phyloP scores from a whole-genome alignment of 1,284 basidiomycete genomes.

The Ceratobasidium theobromae region DNA sequence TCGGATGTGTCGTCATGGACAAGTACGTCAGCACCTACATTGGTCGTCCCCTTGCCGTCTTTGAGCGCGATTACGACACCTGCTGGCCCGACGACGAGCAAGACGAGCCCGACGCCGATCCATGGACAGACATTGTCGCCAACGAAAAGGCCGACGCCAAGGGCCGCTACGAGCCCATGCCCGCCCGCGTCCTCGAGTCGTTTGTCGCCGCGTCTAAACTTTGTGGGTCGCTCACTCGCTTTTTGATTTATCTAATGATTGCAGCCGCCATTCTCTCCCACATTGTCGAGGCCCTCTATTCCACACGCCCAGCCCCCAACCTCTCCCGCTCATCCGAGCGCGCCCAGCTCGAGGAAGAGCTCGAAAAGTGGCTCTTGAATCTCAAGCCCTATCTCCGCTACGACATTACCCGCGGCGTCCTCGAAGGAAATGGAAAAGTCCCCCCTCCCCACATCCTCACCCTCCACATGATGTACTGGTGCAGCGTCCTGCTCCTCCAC shows the following conservation, averaged over 20 bases:
- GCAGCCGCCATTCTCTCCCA: constrained; percentile 63
- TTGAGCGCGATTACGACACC: constrained; percentile 79
- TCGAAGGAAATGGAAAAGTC: constrained; percentile 34
- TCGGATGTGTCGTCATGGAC: constrained; percentile 76
- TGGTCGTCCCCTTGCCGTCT: constrained; percentile 74
- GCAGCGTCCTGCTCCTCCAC: constrained; percentile 73
- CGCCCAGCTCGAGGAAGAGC: constrained; percentile 59
- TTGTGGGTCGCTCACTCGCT: constrained; percentile 14
- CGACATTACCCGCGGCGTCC: constrained; percentile 34
- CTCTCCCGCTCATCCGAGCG: constrained; percentile 59
- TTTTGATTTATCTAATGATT: neutral
- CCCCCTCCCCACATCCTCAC: constrained; percentile 68
- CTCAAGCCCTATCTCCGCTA: constrained; percentile 66
- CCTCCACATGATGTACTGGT: constrained; percentile 87
- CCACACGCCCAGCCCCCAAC: constrained; percentile 59
- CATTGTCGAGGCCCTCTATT: constrained; percentile 74
- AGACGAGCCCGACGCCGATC: neutral
- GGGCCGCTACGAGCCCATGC: constrained; percentile 48
- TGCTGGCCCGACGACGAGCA: constrained; percentile 53
- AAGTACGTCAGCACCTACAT: constrained; percentile 77
- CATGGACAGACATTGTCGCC: constrained; percentile 43
- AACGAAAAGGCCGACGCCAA: constrained; percentile 65
- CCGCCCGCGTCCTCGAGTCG: constrained; percentile 20
- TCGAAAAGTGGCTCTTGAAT: constrained; percentile 78
- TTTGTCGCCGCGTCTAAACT: constrained; percentile 38